phyloP scores from a whole-genome alignment of 441 rosid species.

The Jatropha multifida region DNA sequence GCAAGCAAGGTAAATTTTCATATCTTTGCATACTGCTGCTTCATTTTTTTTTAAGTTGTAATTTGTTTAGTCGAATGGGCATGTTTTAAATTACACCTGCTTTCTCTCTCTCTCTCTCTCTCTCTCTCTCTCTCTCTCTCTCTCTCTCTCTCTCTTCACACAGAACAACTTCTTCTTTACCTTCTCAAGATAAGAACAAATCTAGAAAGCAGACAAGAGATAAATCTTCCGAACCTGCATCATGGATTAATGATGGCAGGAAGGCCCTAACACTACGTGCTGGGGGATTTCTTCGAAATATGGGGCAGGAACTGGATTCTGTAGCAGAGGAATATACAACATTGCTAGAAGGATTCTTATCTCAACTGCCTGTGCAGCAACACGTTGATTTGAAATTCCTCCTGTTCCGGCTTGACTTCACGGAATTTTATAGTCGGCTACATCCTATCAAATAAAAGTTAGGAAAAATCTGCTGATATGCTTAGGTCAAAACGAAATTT shows the following conservation, averaged over 20 bases:
- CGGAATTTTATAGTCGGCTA: constrained; percentile 72
- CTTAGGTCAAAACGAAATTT: constrained; percentile 20
- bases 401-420: constrained; percentile 85
- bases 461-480: constrained; percentile 28
- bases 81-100: not conserved
- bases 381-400: constrained; percentile 87
- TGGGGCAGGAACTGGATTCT: constrained; percentile 74
- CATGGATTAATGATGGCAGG: constrained; percentile 80
- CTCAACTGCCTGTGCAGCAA: constrained; percentile 80
- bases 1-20: constrained; percentile 59
- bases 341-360: constrained; percentile 74
- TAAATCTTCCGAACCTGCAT: constrained; percentile 47
- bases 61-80: not conserved
- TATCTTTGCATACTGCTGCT: not conserved
- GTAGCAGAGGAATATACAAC: constrained; percentile 66
- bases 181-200: constrained; percentile 43
- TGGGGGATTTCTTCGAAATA: constrained; percentile 74
- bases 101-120: not conserved
- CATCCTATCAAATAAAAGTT: constrained; percentile 35
- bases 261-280: constrained; percentile 82
- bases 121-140: not conserved
- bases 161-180: constrained; percentile 61
- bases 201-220: constrained; percentile 38
- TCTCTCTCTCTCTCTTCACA: not conserved
- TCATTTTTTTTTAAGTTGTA: not conserved